These are phyloP conservation scores for Sutorius eximius DNA, from an alignment of 1,284 basidiomycete species.

Conservation along the genomic window DNA sequence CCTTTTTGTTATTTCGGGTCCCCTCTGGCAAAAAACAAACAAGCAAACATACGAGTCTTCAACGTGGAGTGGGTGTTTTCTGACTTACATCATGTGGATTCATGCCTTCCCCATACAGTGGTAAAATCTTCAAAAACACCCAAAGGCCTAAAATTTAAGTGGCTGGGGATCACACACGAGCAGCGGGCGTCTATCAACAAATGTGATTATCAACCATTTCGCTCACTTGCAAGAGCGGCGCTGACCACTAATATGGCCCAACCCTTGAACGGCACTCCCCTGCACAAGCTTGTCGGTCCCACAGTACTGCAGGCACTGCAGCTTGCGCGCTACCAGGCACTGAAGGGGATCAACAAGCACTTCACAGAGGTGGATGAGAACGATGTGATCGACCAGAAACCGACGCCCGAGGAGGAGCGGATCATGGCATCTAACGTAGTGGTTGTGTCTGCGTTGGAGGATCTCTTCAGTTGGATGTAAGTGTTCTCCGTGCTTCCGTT, in stretches of 20 bases:
- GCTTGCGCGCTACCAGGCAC: constrained; percentile 15
- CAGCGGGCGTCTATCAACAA: neutral
- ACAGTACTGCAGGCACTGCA: constrained; percentile 12
- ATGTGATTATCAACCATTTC: neutral
- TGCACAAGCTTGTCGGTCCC: constrained; percentile 10
- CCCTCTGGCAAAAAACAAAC: no score
- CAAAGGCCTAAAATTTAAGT: no score
- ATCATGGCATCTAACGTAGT: constrained; percentile 21
- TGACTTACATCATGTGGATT: no score
- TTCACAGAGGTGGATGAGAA: constrained; percentile 6
- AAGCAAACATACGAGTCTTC: no score
- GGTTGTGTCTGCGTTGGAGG: constrained; percentile 32
- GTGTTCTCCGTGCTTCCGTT: constrained; percentile 1
- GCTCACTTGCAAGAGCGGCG: no score
- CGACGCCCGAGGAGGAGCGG: constrained; percentile 24
- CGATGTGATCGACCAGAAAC: constrained; percentile 14
- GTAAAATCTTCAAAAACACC: no score
- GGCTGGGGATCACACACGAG: no score
- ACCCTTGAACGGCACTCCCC: neutral
- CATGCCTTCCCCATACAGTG: no score
- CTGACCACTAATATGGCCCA: neutral
- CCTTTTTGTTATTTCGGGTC: no score
- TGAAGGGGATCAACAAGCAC: neutral
- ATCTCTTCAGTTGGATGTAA: constrained; percentile 38
- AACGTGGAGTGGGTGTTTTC: no score